These are phyloP conservation scores for Schizothecium vesticola DNA, from an alignment of 495 filamentous ascomycete species.

Conservation along the genomic window DNA sequence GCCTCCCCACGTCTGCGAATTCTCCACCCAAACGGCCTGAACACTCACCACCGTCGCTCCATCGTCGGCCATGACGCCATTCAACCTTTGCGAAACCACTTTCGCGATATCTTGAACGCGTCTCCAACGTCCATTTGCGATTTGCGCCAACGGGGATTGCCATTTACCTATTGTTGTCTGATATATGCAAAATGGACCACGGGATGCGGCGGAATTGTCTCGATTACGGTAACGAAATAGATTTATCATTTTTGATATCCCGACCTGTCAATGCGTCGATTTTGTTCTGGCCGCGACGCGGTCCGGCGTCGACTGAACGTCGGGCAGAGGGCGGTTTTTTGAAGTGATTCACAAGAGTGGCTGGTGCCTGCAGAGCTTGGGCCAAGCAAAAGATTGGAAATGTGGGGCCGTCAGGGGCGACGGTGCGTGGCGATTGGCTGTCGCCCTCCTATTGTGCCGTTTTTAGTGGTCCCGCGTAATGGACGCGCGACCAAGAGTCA, in stretches of 20 bases:
- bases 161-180: background rate
- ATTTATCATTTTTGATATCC: background rate
- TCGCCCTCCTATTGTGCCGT: background rate
- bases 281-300: conserved; percentile 17
- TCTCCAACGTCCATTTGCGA: conserved; percentile 9
- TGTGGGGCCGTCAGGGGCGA: conserved; percentile 3
- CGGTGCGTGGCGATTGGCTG: conserved; percentile 7
- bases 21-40: conserved; percentile 22
- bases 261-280: conserved; percentile 13
- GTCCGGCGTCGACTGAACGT: background rate
- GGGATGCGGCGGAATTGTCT: background rate
- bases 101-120: conserved; percentile 23
- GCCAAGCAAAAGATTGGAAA: conserved; percentile 5
- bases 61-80: conserved; percentile 26
- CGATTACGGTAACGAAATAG: background rate
- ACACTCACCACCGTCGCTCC: conserved; percentile 13
- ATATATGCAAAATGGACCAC: background rate
- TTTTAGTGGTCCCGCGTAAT: conserved; percentile 8
- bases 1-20: conserved; percentile 19
- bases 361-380: conserved; percentile 29
- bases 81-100: conserved; percentile 12
- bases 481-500: conserved; percentile 16
- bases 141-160: background rate
- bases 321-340: conserved; percentile 19
- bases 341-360: conserved; percentile 28